A percentile compares a stretch with the other conserved stretches of the same genome.
These are phyloP conservation scores for Tolypocladium sp. DNA, from an alignment of 2,329 filamentous ascomycete species.

Conservation along the genomic window DNA sequence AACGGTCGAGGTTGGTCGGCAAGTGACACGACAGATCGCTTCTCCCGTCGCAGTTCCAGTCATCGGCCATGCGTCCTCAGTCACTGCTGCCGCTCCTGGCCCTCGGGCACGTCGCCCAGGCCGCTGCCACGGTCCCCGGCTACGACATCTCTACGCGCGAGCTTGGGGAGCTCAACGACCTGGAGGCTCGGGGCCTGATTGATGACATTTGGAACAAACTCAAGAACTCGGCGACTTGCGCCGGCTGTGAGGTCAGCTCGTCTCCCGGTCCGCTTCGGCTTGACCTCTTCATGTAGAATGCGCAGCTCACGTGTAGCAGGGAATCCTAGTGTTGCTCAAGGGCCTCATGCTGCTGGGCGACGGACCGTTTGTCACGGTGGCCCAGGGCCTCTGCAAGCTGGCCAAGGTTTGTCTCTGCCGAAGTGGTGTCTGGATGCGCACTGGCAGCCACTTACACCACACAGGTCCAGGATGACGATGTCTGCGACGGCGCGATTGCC, in stretches of 20 bases:
- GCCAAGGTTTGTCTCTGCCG: conserved; percentile 15
- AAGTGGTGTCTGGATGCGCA: neutral
- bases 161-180: neutral
- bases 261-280: neutral
- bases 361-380: conserved; percentile 23
- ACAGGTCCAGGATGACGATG: conserved; percentile 42
- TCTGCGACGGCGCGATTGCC: conserved; percentile 42
- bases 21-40: neutral
- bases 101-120: conserved; percentile 5
- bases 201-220: conserved; percentile 15
- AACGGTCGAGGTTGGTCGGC: neutral
- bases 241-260: conserved; percentile 14
- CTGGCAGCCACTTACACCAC: neutral
- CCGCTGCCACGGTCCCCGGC: neutral
- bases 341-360: conserved; percentile 33
- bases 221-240: conserved; percentile 13
- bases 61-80: conserved; percentile 7
- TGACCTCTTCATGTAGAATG: neutral
- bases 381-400: conserved; percentile 22
- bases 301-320: conserved; percentile 2
- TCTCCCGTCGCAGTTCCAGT: neutral
- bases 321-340: conserved; percentile 27
- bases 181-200: conserved; percentile 5
- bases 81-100: conserved; percentile 8
- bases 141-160: neutral